Percentiles rank a stretch among this genome's conserved stretches.
phyloP scores from a whole-genome alignment of 345 rosid genomes.

The Viola odorata region DNA sequence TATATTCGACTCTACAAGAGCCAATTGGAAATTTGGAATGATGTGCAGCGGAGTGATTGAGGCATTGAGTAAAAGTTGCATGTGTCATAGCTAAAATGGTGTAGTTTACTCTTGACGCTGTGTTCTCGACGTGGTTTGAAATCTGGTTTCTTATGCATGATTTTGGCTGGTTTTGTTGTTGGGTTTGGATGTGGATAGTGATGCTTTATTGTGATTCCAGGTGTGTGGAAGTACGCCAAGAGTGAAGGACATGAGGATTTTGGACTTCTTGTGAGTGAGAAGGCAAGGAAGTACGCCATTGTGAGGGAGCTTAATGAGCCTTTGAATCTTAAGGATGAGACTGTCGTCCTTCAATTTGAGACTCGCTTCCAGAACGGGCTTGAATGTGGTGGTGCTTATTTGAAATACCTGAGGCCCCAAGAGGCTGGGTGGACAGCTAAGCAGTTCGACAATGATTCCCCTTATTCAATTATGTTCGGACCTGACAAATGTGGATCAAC shows the following conservation, averaged over 20 bases:
- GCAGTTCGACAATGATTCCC: constrained; percentile 65
- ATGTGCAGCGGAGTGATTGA: too few species aligned
- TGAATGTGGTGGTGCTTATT: constrained; percentile 87
- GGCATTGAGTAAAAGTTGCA: too few species aligned
- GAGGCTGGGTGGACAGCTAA: constrained; percentile 66
- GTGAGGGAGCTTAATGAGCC: constrained; percentile 65
- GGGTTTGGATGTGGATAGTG: constrained; percentile 5
- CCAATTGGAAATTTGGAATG: too few species aligned
- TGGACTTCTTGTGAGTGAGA: constrained; percentile 78
- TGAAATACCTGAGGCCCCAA: constrained; percentile 74
- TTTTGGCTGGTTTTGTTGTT: not conserved
- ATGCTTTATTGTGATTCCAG: constrained; percentile 25
- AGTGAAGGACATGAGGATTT: constrained; percentile 86
- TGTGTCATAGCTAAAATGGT: too few species aligned
- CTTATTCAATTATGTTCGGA: constrained; percentile 85
- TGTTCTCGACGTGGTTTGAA: too few species aligned
- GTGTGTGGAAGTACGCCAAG: constrained; percentile 74
- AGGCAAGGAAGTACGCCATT: constrained; percentile 70
- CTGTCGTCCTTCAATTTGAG: constrained; percentile 67
- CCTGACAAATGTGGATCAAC: constrained; percentile 87
- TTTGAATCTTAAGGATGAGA: constrained; percentile 57
- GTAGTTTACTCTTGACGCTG: too few species aligned
- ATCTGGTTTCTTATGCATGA: too few species aligned
- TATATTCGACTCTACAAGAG: too few species aligned
- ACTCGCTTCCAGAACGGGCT: constrained; percentile 74